Evolutionary conservation across 495 filamentous ascomycete genomes (phyloP), one percentile per base, ranked within the genome.

Genomic region (Podospora pseudocomata): DNA sequence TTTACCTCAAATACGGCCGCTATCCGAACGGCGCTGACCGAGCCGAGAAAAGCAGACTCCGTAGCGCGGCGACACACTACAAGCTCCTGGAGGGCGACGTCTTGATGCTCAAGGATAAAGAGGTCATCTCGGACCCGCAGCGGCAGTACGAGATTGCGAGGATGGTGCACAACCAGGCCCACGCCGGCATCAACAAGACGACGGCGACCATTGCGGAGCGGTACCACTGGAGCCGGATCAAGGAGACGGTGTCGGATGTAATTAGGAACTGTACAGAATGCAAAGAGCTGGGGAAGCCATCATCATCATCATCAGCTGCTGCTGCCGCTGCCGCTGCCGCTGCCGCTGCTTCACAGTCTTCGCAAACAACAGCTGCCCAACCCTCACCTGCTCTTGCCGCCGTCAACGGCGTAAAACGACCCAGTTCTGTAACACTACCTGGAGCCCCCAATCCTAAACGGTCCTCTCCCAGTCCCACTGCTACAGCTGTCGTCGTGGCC

Each of bases 201-300:
- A 99, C 95, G 0, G 92, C 93, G 9, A 90, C 88, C 23, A 97
- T 99, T 70, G 93, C 95, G 2, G 90, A 97, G 77, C 90, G 91
- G 71, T 97, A 92, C 73, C 95, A 97, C 76, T 99, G 95, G 95
- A 94, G 96, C n/a, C 86, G 95, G 39, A 98, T 99, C 81, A 99
- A 98, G 77, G 94, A 97, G 77, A 98, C 94, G 0, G 95, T 97
- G 66, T 94, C 90, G 75, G 87, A 92, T 70, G 94, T 97, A 74
- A 97, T 99, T 81, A 90, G 90, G 68, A 93, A 95, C 68, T 99
- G 95, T 78, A 78, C 88, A 2, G 88, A 97, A 74, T 99, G 94
- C 83, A 96, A 94, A 80, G 92, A 95, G 68, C 80, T 86, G 49
- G 84, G 87, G 68, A 93, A 92, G 74, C 78, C 75, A 16, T 68